phyloP scores from a whole-genome alignment of 768 basidiomycete genomes.

The Lactarius sp. region DNA sequence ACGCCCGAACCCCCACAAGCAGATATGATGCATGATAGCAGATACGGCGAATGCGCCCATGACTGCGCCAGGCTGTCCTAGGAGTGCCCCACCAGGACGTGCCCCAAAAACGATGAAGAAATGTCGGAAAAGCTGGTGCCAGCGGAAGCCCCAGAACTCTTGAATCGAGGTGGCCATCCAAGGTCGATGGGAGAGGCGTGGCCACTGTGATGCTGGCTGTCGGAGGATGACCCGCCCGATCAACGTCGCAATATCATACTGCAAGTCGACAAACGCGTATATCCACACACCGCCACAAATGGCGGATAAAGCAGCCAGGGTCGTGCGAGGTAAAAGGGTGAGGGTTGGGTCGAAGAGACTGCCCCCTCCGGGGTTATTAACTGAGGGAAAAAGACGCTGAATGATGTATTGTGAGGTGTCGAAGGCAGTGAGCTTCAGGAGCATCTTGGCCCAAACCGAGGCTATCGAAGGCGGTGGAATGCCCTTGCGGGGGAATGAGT shows the following conservation, averaged over 20 bases:
- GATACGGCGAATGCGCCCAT: constrained; percentile 58
- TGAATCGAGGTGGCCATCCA: constrained; percentile 36
- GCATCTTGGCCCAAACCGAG: background rate
- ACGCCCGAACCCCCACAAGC: constrained; percentile 52
- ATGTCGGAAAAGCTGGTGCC: constrained; percentile 37
- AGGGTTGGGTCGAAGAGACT: constrained; percentile 7
- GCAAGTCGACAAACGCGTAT: constrained; percentile 20
- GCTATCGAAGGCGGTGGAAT: background rate
- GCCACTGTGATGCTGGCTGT: constrained; percentile 33
- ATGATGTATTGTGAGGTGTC: constrained; percentile 6
- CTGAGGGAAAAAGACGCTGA: background rate
- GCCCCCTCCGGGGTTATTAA: constrained; percentile 6
- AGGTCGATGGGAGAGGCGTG: constrained; percentile 33
- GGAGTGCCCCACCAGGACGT: constrained; percentile 35
- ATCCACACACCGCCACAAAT: constrained; percentile 14
- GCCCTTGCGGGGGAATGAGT: constrained; percentile 1
- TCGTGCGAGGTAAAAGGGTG: background rate
- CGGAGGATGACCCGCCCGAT: constrained; percentile 31
- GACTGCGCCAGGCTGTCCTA: no score
- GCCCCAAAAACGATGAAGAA: constrained; percentile 33
- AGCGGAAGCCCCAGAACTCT: constrained; percentile 38
- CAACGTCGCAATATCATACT: constrained; percentile 29
- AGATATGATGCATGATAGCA: constrained; percentile 52
- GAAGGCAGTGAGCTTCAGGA: constrained; percentile 3
- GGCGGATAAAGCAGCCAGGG: background rate